Evolutionary conservation across 805 yeast species (phyloP), one percentile per base, ranked within the genome.

Genomic region (Ogataea minuta): DNA sequence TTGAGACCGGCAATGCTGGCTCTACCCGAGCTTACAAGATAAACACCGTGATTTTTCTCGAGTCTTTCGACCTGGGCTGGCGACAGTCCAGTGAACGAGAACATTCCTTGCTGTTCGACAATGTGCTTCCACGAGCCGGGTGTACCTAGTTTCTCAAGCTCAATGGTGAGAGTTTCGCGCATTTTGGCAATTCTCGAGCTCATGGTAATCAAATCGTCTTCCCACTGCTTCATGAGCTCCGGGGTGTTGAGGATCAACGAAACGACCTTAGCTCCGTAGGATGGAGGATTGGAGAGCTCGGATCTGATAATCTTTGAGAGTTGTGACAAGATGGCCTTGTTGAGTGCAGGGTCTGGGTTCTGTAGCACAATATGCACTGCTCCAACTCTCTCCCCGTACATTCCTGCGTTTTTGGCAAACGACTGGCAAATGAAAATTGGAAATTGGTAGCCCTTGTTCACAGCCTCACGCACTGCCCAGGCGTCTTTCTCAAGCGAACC

Each of bases 361-460:
- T 79, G 75, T 17, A 81, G 60, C 9, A 87, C 76, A 16, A 90
- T 61, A 59, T 90, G 96, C 63, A 91, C 76, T 17, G 93, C 95
- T 47, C 99, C 99, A 23, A 84, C 88, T 71, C 99, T 84, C 72
- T 91, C 98, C 63, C 98, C 98, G 60, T 91, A 91, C 79, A 91
- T 82, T 50, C 98, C 98, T 57, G 85, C 85, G 67, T 93, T 91
- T 66, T 91, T 91, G 41, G 98, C 96, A 65, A 91, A 91, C 8
- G 96, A 89, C 72, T 91, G 99, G 66, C 96, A 89, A 42, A 91
- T 75, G 23, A 87, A 56, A 39, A 85, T 64, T 42, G 91, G 90
- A 48, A 72, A 61, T 26, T 71, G 67, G 40, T 67, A 68, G 13
- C 66, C 62, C 28, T 70, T 64, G 37, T 67, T 60, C 36, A 82